Conservation (phyloP, 2,329 filamentous ascomycete species). For the Fusarium burgessii region DNA sequence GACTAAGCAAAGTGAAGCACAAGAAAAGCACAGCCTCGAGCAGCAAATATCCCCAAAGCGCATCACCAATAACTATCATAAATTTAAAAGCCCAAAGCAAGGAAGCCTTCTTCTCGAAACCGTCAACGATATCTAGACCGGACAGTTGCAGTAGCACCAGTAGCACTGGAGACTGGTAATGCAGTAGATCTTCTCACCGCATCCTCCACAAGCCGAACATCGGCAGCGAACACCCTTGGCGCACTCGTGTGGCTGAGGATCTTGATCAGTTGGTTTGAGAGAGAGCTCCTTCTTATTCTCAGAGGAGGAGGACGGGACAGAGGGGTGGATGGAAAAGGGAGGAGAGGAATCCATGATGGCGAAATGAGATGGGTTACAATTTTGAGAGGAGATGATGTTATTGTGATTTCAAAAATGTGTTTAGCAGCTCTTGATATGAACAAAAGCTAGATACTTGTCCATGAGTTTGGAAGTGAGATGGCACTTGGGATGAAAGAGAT, state of each 20-base stretch:
- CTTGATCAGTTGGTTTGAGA: rapidly evolving
- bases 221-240: neutral
- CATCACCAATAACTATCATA: neutral
- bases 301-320: rapidly evolving
- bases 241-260: neutral
- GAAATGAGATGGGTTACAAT: neutral
- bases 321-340: too few species aligned
- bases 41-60: too few species aligned
- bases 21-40: neutral
- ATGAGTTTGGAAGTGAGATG: too few species aligned
- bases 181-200: neutral
- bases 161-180: conserved; percentile 12
- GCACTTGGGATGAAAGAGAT: neutral
- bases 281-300: neutral
- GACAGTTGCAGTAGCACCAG: conserved; percentile 6
- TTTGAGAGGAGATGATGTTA: neutral
- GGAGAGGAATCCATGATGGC: neutral
- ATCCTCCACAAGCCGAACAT: neutral
- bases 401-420: neutral
- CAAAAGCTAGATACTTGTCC: neutral
- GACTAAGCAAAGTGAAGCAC: too few species aligned
- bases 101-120: neutral
- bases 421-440: neutral
- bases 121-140: neutral
- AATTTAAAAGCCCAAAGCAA: neutral